Conservation (phyloP, 2,329 filamentous ascomycete genomes). For the Ilyonectria destructans region DNA sequence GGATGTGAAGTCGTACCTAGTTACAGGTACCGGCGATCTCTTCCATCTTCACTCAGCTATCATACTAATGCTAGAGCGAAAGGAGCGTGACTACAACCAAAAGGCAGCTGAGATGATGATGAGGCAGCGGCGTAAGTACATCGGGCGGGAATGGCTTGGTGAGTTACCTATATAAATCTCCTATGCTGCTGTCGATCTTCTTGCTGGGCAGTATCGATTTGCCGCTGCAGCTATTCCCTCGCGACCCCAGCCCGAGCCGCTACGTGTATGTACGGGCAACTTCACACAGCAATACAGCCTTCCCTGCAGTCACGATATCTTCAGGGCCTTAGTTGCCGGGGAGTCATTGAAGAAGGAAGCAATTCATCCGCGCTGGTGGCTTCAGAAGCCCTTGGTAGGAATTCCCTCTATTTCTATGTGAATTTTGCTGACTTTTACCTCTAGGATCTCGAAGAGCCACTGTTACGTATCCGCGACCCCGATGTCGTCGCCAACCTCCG, state of each 20-base stretch:
- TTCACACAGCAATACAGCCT: background rate
- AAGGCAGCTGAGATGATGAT: no score
- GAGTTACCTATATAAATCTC: no score
- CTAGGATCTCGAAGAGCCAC: background rate
- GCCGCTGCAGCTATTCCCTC: background rate
- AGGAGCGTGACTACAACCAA: no score
- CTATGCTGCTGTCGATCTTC: no score
- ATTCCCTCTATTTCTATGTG: background rate
- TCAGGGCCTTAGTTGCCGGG: background rate
- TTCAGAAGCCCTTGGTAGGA: background rate
- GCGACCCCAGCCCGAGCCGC: background rate
- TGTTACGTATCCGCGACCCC: background rate
- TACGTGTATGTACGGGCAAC: background rate
- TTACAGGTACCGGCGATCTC: background rate
- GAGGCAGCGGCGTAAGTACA: no score
- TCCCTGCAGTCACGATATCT: background rate
- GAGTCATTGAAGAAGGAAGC: background rate
- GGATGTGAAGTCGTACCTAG: no score
- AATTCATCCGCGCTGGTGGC: background rate
- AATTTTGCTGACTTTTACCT: background rate
- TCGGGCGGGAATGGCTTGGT: no score
- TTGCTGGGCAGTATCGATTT: no score
- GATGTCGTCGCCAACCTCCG: background rate
- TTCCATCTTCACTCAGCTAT: background rate
- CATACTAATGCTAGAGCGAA: background rate